Base-by-base conservation (phyloP, 2,329 filamentous ascomycete genomes). In the Stachybotrys chartarum region DNA sequence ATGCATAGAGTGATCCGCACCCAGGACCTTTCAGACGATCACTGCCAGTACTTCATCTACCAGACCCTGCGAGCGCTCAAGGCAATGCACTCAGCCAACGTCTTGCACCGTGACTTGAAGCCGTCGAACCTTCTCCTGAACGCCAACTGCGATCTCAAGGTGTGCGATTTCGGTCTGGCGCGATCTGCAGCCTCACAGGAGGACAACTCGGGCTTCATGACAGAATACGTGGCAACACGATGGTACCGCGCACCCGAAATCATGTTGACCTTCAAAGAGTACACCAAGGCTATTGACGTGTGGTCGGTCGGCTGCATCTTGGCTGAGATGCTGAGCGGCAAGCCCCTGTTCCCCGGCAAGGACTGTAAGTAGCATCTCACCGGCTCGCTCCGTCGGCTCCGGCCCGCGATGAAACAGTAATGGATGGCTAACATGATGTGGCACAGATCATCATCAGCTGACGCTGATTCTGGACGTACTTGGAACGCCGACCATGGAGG, bases 121-220 rank as follows among this genome's bases (percentile, higher is more conserved):
- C 94, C 94, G 1, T 97, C 93, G 58, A 99, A 99, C 71, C 78
- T 99, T 58, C 86, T 99, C 30, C 82, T 99, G 59, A 99, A 99
- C 70, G 94, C 94, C 68, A 99, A 99, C 75, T 99, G 94, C 75
- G 94, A 99, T 76, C 81, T 99, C 64, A 99, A 99, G 76, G 94
- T 99, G 64, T 99, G 94, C 76, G 94, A 99, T 73, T 99, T 99
- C 68, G 94, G 94, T 69, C 84, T 99, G 56, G 94, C 94, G 51
- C 87, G 92, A 68, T 97, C 93, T 10, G 94, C 94, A 12, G 94
- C 94, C 8, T 97, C 93, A 10, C 95, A 95, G 63, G 94, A 99
- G 69, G 94, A 99, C 74, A 99, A 99, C 76, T 97, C 93, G n/a
- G 94, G 94, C 24, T 99, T 99, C 83, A 99, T 99, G 94, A 99